These are phyloP conservation scores for Piloderma croceum DNA, from an alignment of 768 basidiomycete genomes.

Conservation along the genomic window DNA sequence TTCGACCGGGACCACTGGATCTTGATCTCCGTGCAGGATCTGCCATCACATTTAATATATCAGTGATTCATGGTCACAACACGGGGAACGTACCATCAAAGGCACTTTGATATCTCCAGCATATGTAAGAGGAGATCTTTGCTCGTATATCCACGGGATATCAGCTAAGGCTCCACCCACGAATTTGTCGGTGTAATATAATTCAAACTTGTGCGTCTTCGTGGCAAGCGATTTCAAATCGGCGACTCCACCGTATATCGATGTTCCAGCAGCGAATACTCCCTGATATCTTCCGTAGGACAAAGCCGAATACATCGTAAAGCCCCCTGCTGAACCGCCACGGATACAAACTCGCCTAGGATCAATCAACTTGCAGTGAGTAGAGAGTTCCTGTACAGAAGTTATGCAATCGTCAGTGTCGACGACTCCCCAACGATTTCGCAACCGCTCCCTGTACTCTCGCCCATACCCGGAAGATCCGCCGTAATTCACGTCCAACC, in stretches of 20 bases:
- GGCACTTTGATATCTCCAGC: conserved; percentile 58
- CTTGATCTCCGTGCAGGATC: conserved; percentile 65
- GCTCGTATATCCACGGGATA: conserved; percentile 51
- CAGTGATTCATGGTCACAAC: too few species aligned
- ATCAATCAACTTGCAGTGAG: conserved; percentile 64
- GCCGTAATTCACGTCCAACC: conserved; percentile 73
- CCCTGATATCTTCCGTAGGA: conserved; percentile 34
- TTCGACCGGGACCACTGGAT: conserved; percentile 60
- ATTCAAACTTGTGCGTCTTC: conserved; percentile 72
- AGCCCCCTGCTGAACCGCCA: conserved; percentile 72
- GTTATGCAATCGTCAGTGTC: conserved; percentile 64
- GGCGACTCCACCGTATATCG: conserved; percentile 62
- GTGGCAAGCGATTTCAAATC: conserved; percentile 52
- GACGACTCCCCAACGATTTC: conserved; percentile 65
- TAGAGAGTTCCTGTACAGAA: conserved; percentile 48
- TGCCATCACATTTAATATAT: too few species aligned
- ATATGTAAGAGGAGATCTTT: conserved; percentile 58
- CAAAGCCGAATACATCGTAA: conserved; percentile 50
- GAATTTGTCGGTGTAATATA: conserved; percentile 54
- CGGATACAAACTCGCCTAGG: conserved; percentile 58
- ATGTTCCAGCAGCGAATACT: conserved; percentile 59
- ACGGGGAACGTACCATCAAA: conserved; percentile 51
- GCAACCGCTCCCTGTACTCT: conserved; percentile 56
- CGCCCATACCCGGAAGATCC: conserved; percentile 74
- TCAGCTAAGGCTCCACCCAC: conserved; percentile 55